Conservation (phyloP, 2,329 filamentous ascomycete genomes). For the Diplodia intermedia region DNA sequence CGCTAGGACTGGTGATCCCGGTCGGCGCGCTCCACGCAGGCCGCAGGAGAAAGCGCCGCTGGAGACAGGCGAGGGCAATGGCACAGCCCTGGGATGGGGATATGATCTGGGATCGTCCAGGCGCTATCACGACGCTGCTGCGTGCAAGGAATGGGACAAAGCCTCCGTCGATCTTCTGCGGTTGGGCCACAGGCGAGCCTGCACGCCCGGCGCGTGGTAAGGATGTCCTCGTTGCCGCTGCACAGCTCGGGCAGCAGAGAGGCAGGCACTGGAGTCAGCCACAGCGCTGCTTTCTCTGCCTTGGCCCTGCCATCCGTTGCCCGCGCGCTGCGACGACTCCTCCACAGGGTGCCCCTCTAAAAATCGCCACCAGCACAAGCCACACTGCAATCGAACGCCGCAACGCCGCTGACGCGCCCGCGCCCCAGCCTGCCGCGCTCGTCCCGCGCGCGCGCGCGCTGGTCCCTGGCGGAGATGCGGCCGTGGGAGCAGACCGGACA, state of each 20-base stretch:
- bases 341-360: neutral
- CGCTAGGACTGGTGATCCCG: neutral
- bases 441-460: neutral
- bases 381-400: neutral
- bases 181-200: neutral
- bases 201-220: neutral
- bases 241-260: constrained; percentile 8
- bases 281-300: constrained; percentile 2
- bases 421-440: neutral
- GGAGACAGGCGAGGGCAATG: constrained; percentile 15
- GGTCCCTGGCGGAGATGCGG: neutral
- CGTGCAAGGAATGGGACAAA: constrained; percentile 18
- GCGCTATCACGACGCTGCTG: constrained; percentile 1
- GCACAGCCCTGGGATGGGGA: constrained; percentile 9
- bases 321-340: neutral
- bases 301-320: constrained; percentile 5
- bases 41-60: constrained; percentile 7
- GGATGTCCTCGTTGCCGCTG: constrained; percentile 9
- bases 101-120: neutral
- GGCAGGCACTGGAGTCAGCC: neutral
- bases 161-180: constrained; percentile 18
- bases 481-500: neutral
- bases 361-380: constrained; percentile 24
- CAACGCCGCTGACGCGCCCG: constrained; percentile 19
- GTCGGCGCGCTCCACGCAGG: constrained; percentile 13